These are phyloP conservation scores for Hypericum androsaemum DNA, from an alignment of 345 rosid genomes.

Conservation along the genomic window DNA sequence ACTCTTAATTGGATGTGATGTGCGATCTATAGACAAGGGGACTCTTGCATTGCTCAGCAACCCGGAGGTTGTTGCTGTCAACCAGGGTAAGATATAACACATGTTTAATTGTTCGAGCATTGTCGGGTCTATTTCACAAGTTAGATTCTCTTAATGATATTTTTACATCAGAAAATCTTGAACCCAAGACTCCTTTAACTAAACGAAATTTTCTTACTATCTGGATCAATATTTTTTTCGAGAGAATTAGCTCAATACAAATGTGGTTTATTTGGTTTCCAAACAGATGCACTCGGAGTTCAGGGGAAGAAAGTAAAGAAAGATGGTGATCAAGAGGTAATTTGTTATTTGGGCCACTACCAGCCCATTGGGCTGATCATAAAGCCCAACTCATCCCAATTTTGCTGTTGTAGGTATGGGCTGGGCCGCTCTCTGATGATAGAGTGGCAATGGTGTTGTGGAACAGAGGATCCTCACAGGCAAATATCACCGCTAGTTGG, in stretches of 20 bases:
- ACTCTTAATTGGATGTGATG: slow-evolving; percentile 20
- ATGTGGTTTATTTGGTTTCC: too few relatives aligned
- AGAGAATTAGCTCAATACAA: too few relatives aligned
- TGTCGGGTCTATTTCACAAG: too few relatives aligned
- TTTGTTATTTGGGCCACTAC: too few relatives aligned
- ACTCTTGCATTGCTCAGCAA: slow-evolving; percentile 13
- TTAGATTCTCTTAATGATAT: too few relatives aligned
- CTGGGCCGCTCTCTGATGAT: slow-evolving; percentile 15
- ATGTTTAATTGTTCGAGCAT: too few relatives aligned
- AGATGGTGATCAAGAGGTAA: slow-evolving; percentile 16
- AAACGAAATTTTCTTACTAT: too few relatives aligned
- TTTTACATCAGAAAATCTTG: too few relatives aligned
- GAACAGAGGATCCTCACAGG: slow-evolving; percentile 12
- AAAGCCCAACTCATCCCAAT: background rate
- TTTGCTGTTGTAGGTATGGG: slow-evolving; percentile 16
- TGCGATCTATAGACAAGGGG: slow-evolving; percentile 5
- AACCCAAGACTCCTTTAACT: too few relatives aligned
- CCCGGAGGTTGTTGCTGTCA: slow-evolving; percentile 18
- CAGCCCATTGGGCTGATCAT: background rate
- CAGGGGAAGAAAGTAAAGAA: slow-evolving; percentile 21
- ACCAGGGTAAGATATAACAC: slow-evolving; percentile 2
- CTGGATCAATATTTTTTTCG: too few relatives aligned
- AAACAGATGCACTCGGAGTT: slow-evolving; percentile 11
- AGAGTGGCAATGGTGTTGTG: slow-evolving; percentile 13
- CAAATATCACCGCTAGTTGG: slow-evolving; percentile 13